Percentiles rank a stretch among this genome's conserved stretches.
These are phyloP conservation scores for Papiliotrema laurentii DNA, from an alignment of 1,284 basidiomycete species.

Conservation along the genomic window DNA sequence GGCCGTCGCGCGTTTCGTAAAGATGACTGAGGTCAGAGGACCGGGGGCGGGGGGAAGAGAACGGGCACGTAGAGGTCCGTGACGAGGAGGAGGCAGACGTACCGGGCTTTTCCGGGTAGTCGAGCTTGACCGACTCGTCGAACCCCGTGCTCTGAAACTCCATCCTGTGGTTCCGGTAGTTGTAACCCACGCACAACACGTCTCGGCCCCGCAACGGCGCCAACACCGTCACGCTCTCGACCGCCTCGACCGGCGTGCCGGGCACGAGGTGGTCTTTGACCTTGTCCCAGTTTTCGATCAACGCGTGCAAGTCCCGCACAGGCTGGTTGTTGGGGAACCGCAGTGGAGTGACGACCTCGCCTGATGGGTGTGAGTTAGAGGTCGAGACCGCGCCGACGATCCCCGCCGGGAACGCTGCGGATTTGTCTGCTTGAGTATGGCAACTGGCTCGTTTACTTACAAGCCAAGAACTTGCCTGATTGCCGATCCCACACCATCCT, in stretches of 20 bases:
- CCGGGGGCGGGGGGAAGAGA: neutral
- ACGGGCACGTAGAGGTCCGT: too few species aligned
- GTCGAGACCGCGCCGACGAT: too few species aligned
- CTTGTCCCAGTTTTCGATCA: conserved; percentile 27
- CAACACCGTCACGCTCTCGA: conserved; percentile 23
- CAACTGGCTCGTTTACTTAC: too few species aligned
- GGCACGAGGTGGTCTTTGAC: conserved; percentile 8
- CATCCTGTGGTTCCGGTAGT: conserved; percentile 32
- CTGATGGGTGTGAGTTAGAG: too few species aligned
- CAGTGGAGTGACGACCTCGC: conserved; percentile 9
- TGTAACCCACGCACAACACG: conserved; percentile 34
- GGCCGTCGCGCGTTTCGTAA: conserved; percentile 42
- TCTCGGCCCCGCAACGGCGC: conserved; percentile 32
- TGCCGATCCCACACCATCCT: too few species aligned
- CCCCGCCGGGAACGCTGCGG: too few species aligned
- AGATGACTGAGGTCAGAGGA: conserved; percentile 25
- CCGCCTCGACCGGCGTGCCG: conserved; percentile 12
- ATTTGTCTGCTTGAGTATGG: too few species aligned
- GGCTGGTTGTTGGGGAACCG: conserved; percentile 18
- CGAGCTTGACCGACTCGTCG: conserved; percentile 32
- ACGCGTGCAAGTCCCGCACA: conserved; percentile 15
- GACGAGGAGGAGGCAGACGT: too few species aligned
- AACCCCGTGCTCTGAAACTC: conserved; percentile 35
- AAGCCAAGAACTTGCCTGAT: too few species aligned
- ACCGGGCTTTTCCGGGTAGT: conserved; percentile 30